Conservation (phyloP, 225 moss, liverwort and hornwort species). For the Pseudoscleropodium purum region DNA sequence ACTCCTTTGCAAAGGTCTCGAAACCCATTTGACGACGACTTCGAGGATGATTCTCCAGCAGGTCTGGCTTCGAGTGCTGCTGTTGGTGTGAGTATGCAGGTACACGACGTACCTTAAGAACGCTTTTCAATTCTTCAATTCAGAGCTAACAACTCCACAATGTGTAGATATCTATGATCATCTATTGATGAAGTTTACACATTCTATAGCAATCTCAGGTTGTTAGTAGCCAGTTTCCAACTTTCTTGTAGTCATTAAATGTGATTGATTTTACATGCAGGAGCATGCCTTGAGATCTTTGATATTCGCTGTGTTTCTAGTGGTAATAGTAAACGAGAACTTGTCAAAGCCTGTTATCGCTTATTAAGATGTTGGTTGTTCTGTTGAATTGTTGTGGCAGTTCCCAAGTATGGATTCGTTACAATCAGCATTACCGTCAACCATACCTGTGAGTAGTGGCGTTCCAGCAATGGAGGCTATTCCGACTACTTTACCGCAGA, state of each 20-base stretch:
- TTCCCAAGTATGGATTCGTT: slow-evolving; percentile 43
- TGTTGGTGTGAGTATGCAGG: slow-evolving; percentile 27
- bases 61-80: slow-evolving; percentile 10
- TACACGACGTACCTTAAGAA: neutral
- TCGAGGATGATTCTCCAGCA: slow-evolving; percentile 28
- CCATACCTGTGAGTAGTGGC: slow-evolving; percentile 11
- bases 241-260: neutral
- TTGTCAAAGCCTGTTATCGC: neutral
- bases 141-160: neutral
- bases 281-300: neutral
- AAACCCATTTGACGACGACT: slow-evolving; percentile 56
- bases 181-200: neutral
- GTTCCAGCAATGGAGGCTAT: slow-evolving; percentile 13
- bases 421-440: slow-evolving; percentile 32
- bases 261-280: neutral
- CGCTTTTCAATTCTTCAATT: neutral
- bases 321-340: neutral
- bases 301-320: neutral
- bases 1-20: slow-evolving; percentile 24
- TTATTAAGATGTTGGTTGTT: neutral
- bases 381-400: slow-evolving; percentile 7
- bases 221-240: neutral
- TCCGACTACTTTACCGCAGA: slow-evolving; percentile 1
- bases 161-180: neutral
- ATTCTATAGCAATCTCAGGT: neutral